Evolutionary conservation across 75 land plant species (phyloP).

Genomic region (Selaginella moellendorffii): DNA sequence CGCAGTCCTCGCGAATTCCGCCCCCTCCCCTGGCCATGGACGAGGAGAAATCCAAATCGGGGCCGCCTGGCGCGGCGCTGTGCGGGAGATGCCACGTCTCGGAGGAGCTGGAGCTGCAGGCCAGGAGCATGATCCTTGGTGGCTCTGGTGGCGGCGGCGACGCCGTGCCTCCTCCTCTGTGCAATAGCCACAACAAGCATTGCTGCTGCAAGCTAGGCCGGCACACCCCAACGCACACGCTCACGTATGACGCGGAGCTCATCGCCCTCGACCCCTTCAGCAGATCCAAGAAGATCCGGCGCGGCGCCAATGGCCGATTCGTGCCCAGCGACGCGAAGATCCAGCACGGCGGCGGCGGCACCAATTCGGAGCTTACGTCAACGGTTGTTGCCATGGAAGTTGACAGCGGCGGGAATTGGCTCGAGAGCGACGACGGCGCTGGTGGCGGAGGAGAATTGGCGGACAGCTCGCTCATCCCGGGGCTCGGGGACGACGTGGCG

Average conservation of each 20-base stretch:
- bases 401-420: too few species aligned
- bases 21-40: too few species aligned
- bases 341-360: too few species aligned
- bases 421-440: too few species aligned
- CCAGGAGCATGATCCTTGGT: neutral
- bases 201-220: too few species aligned
- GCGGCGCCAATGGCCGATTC: neutral
- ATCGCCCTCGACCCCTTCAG: neutral
- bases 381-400: neutral
- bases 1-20: too few species aligned
- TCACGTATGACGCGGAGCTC: neutral
- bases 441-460: too few species aligned
- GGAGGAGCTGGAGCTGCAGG: neutral
- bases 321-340: too few species aligned
- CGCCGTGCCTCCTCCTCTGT: neutral
- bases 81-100: neutral
- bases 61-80: too few species aligned
- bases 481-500: constrained; percentile 33
- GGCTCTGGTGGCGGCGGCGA: too few species aligned
- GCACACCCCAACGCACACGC: neutral
- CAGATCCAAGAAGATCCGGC: neutral
- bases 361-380: too few species aligned
- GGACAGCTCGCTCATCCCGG: constrained; percentile 20
- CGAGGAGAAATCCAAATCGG: too few species aligned
- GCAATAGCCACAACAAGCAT: neutral